Evolutionary conservation across 371 early-diverging fungal genomes (phyloP), one percentile per base, ranked within the genome.

Genomic region (Rhizopus stolonifer): DNA sequence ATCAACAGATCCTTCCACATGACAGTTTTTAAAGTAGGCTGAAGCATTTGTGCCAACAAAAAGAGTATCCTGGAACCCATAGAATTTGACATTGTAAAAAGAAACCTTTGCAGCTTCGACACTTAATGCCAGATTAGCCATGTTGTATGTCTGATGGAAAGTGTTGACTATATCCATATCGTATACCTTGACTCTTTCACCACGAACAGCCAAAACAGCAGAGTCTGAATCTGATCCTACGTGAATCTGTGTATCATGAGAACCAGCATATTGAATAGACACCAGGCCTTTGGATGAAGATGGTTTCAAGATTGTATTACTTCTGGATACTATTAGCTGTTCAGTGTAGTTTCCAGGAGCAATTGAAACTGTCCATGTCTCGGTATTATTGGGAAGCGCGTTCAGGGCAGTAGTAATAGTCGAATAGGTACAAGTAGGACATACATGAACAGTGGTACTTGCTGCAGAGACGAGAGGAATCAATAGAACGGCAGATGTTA

Each of bases 11-110:
- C 71, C 70, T 34, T 64, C 65, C 42, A 70, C 53, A 24, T 60
- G 64, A 26, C 62, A 58, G 18, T 70, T 46, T 31, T 58, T 59
- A 18, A 70, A 72, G 45, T 60, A 70, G n/a, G 63, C 54, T 7
- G 42, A 48, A 6, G 48, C 40, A 3, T 60, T 55, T 13, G 33
- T 31, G 1, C 56, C 47, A 14, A 70, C 43, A 15, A 67, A 49
- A 17, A 72, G 19, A 6, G 72, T 72, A 31, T 72, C 70, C 23
- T 72, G 72, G 29, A 53, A 72, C 2, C 70, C 64, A 18, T 54
- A 57, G n/a, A 72, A 56, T 19, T 40, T 56, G 40, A 42, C 59
- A 31, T 44, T 56, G 52, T 56, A 63, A 46, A 57, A 62, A 18
- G 45, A 55, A 1, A 54, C 55, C 39, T 65, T 54, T 11, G 52